phyloP scores from a whole-genome alignment of 2,329 filamentous ascomycete species.

The Fusarium decemcellulare region DNA sequence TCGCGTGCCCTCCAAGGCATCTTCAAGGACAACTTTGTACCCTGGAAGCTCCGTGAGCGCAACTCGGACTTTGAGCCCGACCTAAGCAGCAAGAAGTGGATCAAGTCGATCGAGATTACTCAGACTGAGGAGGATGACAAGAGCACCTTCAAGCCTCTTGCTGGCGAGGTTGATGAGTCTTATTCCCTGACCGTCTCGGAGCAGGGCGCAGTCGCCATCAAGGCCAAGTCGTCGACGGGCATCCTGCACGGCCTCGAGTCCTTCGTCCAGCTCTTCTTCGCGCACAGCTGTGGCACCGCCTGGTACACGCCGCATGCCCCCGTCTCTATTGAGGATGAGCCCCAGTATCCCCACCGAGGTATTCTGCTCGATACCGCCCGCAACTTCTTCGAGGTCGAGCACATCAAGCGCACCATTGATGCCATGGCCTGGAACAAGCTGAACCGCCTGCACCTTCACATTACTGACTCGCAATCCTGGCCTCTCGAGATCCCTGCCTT shows the following conservation, averaged over 20 bases:
- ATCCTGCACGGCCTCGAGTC: conserved; percentile 81
- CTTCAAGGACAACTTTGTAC: conserved; percentile 78
- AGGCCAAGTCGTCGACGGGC: conserved; percentile 76
- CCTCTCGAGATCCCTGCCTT: conserved; percentile 84
- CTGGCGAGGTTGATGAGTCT: conserved; percentile 79
- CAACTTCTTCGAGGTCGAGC: conserved; percentile 76
- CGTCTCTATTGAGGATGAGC: conserved; percentile 78
- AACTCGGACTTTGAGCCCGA: conserved; percentile 76
- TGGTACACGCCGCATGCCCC: conserved; percentile 82
- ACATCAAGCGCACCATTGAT: conserved; percentile 83
- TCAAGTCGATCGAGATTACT: conserved; percentile 73
- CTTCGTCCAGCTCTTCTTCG: conserved; percentile 85
- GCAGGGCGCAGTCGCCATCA: conserved; percentile 73
- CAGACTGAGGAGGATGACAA: conserved; percentile 69
- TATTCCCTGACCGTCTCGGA: conserved; percentile 76
- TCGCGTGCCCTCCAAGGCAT: conserved; percentile 74
- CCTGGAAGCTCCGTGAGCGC: conserved; percentile 82
- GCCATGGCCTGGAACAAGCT: conserved; percentile 84
- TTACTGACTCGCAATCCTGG: conserved; percentile 89
- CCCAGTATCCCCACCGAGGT: conserved; percentile 83
- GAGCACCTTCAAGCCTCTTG: conserved; percentile 71
- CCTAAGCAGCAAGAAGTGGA: conserved; percentile 57
- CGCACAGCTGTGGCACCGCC: conserved; percentile 69
- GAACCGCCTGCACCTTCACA: conserved; percentile 85
- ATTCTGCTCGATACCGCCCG: conserved; percentile 84